Evolutionary conservation across 2,329 filamentous ascomycete genomes (phyloP), one percentile per base, ranked within the genome.

Genomic region (Cercospora beticola): DNA sequence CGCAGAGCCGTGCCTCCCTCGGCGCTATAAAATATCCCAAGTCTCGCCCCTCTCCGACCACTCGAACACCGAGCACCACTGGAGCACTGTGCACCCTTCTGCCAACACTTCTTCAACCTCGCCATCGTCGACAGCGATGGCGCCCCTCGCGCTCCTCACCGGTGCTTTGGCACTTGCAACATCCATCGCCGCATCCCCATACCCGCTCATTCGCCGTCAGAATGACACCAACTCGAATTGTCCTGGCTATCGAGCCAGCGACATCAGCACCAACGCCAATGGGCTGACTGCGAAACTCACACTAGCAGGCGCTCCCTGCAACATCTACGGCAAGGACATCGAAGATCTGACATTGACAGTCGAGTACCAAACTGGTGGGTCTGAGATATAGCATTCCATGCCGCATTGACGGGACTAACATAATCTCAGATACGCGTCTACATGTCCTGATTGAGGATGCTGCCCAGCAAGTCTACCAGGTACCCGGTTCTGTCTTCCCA

Each of bases 391-490:
- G 36, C 21, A 18, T 68, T 64, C 64, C 64, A 62, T 2, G n/a
- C 57, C 62, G 33, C 49, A 28, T 23, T 8, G 8, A 30, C 8
- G 62, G 62, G 31, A 59, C 62, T 65, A 59, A 65, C 62, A 65
- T 65, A 30, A 65, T 65, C 54, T 59, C 58, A 78, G 77, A 77
- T 59, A 69, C 76, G 28, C 88, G 90, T n/a, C 84, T 93, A 3
- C 91, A 92, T 76, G 88, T 93, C 75, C 86, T 90, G 74, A 92
- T 93, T 66, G 87, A 89, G 71, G 92, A 94, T 78, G 84, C 86
- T 5, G 86, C 82, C n/a, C 85, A 90, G 70, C 84, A 88, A 30
- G 89, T 91, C 58, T 94, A 92, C 74, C 91, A 94, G 77, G 87
- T 94, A 1, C 91, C 91, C 12, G 87, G 90, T 40, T 85, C 85